A percentile compares a stretch with the other conserved stretches of the same genome.
Conservation (phyloP, 768 basidiomycete species). For the Boletales sp. region DNA sequence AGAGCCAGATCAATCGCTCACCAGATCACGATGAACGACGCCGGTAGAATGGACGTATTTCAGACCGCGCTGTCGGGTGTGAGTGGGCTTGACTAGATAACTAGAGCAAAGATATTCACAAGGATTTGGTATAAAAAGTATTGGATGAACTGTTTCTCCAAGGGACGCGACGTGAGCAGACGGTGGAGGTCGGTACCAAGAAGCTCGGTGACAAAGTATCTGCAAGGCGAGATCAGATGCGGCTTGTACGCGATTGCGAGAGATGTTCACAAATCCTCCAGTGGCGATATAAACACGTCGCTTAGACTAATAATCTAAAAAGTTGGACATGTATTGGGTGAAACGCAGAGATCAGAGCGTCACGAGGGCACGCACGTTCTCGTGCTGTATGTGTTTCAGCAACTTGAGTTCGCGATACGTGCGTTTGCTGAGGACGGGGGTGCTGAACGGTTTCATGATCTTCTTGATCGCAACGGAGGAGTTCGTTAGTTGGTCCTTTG, state of each 20-base stretch:
- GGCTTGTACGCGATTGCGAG: background rate
- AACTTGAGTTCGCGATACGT: constrained; percentile 98
- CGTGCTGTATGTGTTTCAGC: constrained; percentile 97
- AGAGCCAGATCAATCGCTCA: constrained; percentile 32
- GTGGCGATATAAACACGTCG: constrained; percentile 99
- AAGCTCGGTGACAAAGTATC: constrained; percentile 98
- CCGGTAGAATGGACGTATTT: constrained; percentile 99
- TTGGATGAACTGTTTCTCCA: constrained; percentile 99
- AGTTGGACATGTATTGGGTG: constrained; percentile 1
- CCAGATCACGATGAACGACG: constrained; percentile 96
- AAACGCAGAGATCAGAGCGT: background rate
- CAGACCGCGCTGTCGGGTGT: constrained; percentile 70
- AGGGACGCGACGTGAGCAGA: constrained; percentile 89
- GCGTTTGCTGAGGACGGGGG: constrained; percentile 95
- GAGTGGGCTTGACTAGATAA: constrained; percentile 4
- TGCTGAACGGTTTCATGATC: constrained; percentile 99
- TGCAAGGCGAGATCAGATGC: constrained; percentile 29
- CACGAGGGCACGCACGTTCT: constrained; percentile 64
- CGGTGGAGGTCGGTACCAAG: constrained; percentile 98
- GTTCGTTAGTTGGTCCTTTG: constrained; percentile 91
- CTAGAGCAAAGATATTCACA: constrained; percentile 41
- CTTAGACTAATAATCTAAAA: constrained; percentile 93
- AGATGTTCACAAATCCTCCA: constrained; percentile 84
- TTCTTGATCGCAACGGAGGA: constrained; percentile 98
- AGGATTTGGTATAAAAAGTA: constrained; percentile 99